A percentile compares a stretch with the other conserved stretches of the same genome.
Conservation (phyloP, 495 filamentous ascomycete species). For the Trichoderma reesei region DNA sequence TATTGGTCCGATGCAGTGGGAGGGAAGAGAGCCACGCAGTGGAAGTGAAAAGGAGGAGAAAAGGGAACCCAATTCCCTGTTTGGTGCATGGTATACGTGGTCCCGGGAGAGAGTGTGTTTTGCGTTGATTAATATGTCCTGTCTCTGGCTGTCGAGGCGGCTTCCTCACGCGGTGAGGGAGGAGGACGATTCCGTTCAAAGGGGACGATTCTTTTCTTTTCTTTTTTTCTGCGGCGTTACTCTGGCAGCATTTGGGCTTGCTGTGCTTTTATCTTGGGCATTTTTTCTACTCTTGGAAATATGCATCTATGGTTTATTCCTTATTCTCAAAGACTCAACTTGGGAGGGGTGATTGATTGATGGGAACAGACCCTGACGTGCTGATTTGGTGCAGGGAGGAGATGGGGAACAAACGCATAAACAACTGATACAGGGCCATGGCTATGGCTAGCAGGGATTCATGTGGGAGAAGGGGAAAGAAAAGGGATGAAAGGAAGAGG, state of each 20-base stretch:
- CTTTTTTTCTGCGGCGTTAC: not conserved
- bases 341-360: not conserved
- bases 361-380: not conserved
- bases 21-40: no score
- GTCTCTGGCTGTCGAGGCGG: not conserved
- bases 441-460: not conserved
- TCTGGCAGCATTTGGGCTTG: not conserved
- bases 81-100: not conserved
- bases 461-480: not conserved
- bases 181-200: not conserved
- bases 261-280: not conserved
- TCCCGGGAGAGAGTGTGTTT: not conserved
- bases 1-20: not conserved
- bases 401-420: not conserved
- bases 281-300: not conserved
- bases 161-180: not conserved
- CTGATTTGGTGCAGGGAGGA: not conserved
- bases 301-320: not conserved
- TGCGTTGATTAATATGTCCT: conserved; percentile 6
- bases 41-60: not conserved
- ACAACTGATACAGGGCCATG: conserved; percentile 7
- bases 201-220: not conserved
- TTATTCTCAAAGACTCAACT: not conserved
- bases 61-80: not conserved
- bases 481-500: not conserved